Evolutionary conservation across 192 early-diverging fungal genomes (phyloP), one percentile per base, ranked within the genome.

Genomic region (Coemansia sp.): DNA sequence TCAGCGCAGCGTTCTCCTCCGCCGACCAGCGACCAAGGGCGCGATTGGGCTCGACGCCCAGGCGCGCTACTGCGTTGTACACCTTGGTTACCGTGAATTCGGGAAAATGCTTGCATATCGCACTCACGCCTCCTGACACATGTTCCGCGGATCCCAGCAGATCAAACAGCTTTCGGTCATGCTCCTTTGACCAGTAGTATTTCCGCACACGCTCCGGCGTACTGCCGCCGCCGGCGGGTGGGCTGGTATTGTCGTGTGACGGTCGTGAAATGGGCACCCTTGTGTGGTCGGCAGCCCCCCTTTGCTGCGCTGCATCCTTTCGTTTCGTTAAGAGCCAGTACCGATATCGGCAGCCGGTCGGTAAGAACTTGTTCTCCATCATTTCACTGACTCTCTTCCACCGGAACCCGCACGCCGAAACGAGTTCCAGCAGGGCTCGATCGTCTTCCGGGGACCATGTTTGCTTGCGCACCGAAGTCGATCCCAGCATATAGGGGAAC

Each of bases 1-100:
- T 7, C n/a, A 74, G 58, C 19, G 62, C 66, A 8, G 22, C 16
- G 58, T 70, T 58, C 47, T 74, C 77, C 1, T 51, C 37, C 0
- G 8, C 42, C 13, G 56, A 62, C 77, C 77, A 80, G 18, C 9
- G n/a, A 3, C 72, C 65, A 10, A 8, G 36, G 15, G 7, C 18
- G 57, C 1, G 13, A 26, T 16, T 4, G 1, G 52, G 22, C 5
- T 32, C 42, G 4, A 4, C 54, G 0, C 26, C 9, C 52, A 36
- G 40, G 18, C 42, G 54, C 3, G 5, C 19, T 0, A 41, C 13
- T 18, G 42, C 22, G 10, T 8, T 41, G 36, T 61, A 36, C 18
- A 61, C 26, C 19, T 18, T 32, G 61, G 7, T 43, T 41, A 39
- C 13, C 6, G 5, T 55, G 42, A 54, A 54, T 7, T 26, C 51